A percentile compares a stretch with the other conserved stretches of the same genome.
phyloP scores from a whole-genome alignment of 1,284 basidiomycete species.

The Leccinum fallax region DNA sequence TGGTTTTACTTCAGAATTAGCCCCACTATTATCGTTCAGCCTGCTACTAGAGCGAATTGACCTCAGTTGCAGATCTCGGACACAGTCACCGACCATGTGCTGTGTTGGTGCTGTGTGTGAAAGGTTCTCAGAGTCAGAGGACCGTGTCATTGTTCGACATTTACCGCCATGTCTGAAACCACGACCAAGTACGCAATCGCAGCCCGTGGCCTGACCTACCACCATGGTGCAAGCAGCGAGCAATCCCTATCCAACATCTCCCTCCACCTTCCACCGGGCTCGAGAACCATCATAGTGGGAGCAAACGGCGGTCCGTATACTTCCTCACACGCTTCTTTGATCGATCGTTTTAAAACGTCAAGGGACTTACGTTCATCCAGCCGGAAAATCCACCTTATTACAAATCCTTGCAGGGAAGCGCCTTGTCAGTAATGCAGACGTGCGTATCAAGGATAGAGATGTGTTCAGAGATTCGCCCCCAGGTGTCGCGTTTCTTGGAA shows the following conservation, averaged over 20 bases:
- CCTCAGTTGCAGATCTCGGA: neutral
- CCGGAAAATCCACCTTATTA: conserved; percentile 94
- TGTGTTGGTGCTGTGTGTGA: neutral
- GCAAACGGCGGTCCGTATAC: conserved; percentile 81
- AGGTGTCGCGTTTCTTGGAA: conserved; percentile 89
- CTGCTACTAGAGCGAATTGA: neutral
- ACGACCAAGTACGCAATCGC: conserved; percentile 45
- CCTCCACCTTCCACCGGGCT: conserved; percentile 69
- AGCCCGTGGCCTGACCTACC: conserved; percentile 64
- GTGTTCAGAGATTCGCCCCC: conserved; percentile 78
- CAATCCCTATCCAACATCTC: conserved; percentile 68
- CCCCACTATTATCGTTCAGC: neutral
- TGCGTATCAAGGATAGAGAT: conserved; percentile 78
- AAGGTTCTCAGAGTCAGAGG: neutral
- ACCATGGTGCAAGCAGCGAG: conserved; percentile 45
- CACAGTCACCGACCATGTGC: neutral
- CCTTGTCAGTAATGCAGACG: conserved; percentile 69
- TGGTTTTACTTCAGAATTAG: neutral
- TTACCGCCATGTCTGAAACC: conserved; percentile 4
- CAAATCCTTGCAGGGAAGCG: conserved; percentile 95
- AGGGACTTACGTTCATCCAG: conserved; percentile 30
- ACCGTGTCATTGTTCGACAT: neutral
- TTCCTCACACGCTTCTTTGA: conserved; percentile 1
- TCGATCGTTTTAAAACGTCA: neutral
- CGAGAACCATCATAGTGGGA: conserved; percentile 83